These are phyloP conservation scores for Hygrocybe coccinea DNA, from an alignment of 768 basidiomycete species.

Conservation along the genomic window DNA sequence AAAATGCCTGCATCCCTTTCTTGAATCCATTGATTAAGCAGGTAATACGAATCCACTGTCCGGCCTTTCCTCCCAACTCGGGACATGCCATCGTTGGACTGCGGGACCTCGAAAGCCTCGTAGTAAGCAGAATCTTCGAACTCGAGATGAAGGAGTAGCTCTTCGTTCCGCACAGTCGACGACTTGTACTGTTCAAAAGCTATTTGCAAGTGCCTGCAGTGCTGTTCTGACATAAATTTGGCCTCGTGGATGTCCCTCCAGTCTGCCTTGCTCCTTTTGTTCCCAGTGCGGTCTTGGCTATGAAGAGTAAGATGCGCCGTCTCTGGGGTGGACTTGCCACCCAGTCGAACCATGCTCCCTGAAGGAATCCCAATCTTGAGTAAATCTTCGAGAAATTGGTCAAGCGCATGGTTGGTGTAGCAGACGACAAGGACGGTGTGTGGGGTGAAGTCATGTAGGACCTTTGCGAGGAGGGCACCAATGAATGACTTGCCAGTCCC, in stretches of 20 bases:
- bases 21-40: constrained; percentile 44
- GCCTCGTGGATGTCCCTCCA: constrained; percentile 40
- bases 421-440: constrained; percentile 63
- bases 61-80: constrained; percentile 38
- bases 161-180: constrained; percentile 16
- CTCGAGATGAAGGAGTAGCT: constrained; percentile 46
- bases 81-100: constrained; percentile 41
- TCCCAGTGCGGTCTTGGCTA: constrained; percentile 29
- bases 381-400: constrained; percentile 63
- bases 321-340: constrained; percentile 47
- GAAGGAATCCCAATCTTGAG: constrained; percentile 53
- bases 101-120: constrained; percentile 43
- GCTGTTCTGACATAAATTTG: constrained; percentile 23
- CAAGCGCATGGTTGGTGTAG: constrained; percentile 72
- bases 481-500: constrained; percentile 76
- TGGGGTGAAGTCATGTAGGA: constrained; percentile 44
- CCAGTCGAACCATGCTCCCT: constrained; percentile 49
- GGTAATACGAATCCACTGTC: constrained; percentile 33
- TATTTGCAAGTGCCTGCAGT: constrained; percentile 20
- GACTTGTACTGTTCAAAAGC: constrained; percentile 27
- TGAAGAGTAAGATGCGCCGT: constrained; percentile 45
- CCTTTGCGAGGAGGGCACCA: constrained; percentile 61
- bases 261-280: constrained; percentile 28
- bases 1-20: constrained; percentile 46
- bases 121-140: constrained; percentile 46